Evolutionary conservation across 306 rosid species (phyloP).

Genomic region (barrel medic (Medicago truncatula)): MtrunA17r5.0-ANR NC_053044.1:24626001-24626500

Average conservation of each 20-base stretch:
- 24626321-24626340: slow-evolving; percentile 54
- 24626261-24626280: slow-evolving; percentile 59
- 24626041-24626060: slow-evolving; percentile 66
- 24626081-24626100: slow-evolving; percentile 53
- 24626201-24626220: slow-evolving; percentile 73
- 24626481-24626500: slow-evolving; percentile 54
- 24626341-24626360: slow-evolving; percentile 49
- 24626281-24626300: slow-evolving; percentile 49
- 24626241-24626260: slow-evolving; percentile 85
- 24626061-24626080: slow-evolving; percentile 61
- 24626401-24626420: slow-evolving; percentile 47
- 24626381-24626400: slow-evolving; percentile 42
- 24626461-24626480: slow-evolving; percentile 63
- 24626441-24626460: slow-evolving; percentile 83
- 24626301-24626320: slow-evolving; percentile 41
- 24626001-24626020: slow-evolving; percentile 43
- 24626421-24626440: slow-evolving; percentile 59
- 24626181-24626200: slow-evolving; percentile 79
- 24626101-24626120: slow-evolving; percentile 32
- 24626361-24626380: slow-evolving; percentile 55
- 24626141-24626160: slow-evolving; percentile 65
- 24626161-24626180: slow-evolving; percentile 65
- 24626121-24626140: slow-evolving; percentile 83
- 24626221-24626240: slow-evolving; percentile 48
- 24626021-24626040: slow-evolving; percentile 58